Percentiles rank a stretch among this genome's conserved stretches.
Evolutionary conservation across 176 grass and related monocot species (phyloP).

Genomic region (Avena sativa): DNA sequence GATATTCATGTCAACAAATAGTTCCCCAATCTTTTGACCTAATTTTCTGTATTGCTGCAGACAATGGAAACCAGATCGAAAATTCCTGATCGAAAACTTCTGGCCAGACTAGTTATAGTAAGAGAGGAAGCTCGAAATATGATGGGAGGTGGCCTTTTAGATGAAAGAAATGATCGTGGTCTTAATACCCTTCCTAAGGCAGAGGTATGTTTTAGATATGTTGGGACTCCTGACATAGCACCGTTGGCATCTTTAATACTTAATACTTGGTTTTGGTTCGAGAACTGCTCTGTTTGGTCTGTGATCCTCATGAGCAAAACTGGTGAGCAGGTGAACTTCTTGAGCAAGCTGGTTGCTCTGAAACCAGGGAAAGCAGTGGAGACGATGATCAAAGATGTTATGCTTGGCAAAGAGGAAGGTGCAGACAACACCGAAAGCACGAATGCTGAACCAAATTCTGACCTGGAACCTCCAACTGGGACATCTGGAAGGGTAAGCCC

Average conservation of each 20-base stretch:
- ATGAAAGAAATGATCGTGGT: constrained; percentile 96
- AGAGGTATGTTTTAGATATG: constrained; percentile 63
- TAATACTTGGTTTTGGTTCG: constrained; percentile 15
- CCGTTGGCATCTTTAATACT: background rate
- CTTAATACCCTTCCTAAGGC: constrained; percentile 82
- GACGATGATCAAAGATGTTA: constrained; percentile 76
- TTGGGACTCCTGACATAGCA: constrained; percentile 11
- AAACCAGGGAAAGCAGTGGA: constrained; percentile 77
- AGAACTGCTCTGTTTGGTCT: background rate
- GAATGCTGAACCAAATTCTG: constrained; percentile 39
- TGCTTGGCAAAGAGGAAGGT: constrained; percentile 87
- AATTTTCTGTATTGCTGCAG: constrained; percentile 44
- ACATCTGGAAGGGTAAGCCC: constrained; percentile 76
- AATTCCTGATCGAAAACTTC: constrained; percentile 81
- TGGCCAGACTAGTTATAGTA: constrained; percentile 86
- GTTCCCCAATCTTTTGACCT: background rate
- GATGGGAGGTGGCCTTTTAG: constrained; percentile 97
- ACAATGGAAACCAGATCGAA: constrained; percentile 81
- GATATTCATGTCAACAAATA: constrained; percentile 16
- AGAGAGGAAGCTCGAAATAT: constrained; percentile 90
- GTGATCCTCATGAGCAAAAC: background rate
- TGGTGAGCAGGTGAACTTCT: constrained; percentile 81
- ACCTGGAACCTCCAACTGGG: constrained; percentile 48
- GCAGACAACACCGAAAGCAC: constrained; percentile 55
- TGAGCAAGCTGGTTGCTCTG: constrained; percentile 82